Evolutionary conservation across 495 filamentous ascomycete genomes (phyloP).

Genomic region (Usnea hakonensis): DNA sequence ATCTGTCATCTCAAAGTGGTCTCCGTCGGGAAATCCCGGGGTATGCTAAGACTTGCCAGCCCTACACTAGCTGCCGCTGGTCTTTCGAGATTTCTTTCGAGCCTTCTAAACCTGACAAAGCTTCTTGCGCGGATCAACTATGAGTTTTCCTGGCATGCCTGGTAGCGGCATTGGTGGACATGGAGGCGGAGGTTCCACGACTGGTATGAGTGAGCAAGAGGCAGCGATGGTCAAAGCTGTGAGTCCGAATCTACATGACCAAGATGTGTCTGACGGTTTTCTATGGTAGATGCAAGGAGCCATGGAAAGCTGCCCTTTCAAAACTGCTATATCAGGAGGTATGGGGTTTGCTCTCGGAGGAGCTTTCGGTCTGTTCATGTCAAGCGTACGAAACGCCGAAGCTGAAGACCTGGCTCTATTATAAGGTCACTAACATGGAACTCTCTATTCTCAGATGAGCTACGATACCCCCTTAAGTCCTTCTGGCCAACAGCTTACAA

Average conservation of each 20-base stretch:
- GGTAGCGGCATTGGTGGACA: constrained; percentile 25
- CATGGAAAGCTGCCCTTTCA: constrained; percentile 85
- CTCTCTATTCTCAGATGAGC: constrained; percentile 58
- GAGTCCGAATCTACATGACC: constrained; percentile 14
- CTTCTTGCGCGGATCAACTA: constrained; percentile 10
- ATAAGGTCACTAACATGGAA: not conserved
- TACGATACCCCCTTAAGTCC: constrained; percentile 76
- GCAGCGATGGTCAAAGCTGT: constrained; percentile 48
- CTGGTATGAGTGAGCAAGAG: constrained; percentile 46
- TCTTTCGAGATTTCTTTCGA: not conserved
- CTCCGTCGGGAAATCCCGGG: too few relatives aligned
- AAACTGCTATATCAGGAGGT: constrained; percentile 72
- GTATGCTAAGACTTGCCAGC: not conserved
- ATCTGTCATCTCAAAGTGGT: too few relatives aligned
- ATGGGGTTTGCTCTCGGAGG: constrained; percentile 89
- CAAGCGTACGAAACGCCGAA: constrained; percentile 53
- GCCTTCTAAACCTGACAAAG: not conserved
- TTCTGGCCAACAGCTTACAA: constrained; percentile 52
- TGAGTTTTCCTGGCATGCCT: constrained; percentile 43
- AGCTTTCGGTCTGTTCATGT: constrained; percentile 93
- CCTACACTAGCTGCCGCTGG: not conserved
- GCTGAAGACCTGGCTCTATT: constrained; percentile 20
- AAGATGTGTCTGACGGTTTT: not conserved
- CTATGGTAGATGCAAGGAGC: constrained; percentile 58
- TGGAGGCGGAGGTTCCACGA: constrained; percentile 24